Conservation (phyloP, 148 eudicot genomes). For the Oxyria digyna region DNA sequence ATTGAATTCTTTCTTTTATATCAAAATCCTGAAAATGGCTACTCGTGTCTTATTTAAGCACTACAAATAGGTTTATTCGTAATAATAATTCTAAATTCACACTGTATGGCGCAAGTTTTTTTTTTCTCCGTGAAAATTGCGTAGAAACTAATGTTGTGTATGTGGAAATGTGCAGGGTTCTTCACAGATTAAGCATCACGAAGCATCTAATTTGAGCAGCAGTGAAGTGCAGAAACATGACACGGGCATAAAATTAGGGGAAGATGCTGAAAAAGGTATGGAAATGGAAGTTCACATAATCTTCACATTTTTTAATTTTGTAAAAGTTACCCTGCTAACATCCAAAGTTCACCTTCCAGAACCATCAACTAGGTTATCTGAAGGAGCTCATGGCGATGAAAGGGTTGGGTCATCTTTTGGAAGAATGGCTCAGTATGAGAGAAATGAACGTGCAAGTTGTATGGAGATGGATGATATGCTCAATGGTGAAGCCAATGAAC, state of each 20-base stretch:
- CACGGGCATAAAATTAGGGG: slow-evolving; percentile 11
- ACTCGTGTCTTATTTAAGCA: not conserved
- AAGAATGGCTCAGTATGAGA: slow-evolving; percentile 20
- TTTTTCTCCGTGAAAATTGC: not conserved
- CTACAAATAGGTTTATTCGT: not conserved
- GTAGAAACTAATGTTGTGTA: slow-evolving; percentile 12
- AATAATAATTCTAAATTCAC: not conserved
- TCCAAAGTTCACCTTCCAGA: not conserved
- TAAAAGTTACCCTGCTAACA: not conserved
- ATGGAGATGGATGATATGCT: slow-evolving; percentile 1
- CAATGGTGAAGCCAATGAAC: slow-evolving; percentile 10
- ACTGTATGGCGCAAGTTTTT: not conserved
- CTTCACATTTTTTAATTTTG: not conserved
- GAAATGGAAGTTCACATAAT: not conserved
- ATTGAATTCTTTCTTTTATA: not conserved
- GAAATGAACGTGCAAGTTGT: slow-evolving; percentile 9
- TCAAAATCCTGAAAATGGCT: not conserved
- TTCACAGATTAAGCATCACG: slow-evolving; percentile 13
- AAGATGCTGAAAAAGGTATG: not conserved
- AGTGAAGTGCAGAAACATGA: slow-evolving; percentile 6
- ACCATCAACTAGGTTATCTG: not conserved
- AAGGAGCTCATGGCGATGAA: slow-evolving; percentile 10
- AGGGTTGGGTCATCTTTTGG: slow-evolving; percentile 16
- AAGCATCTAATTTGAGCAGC: slow-evolving; percentile 10
- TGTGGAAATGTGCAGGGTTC: slow-evolving; percentile 15